These are phyloP conservation scores for Haplosporangium gracile DNA, from an alignment of 192 early-diverging fungal species.

Conservation along the genomic window DNA sequence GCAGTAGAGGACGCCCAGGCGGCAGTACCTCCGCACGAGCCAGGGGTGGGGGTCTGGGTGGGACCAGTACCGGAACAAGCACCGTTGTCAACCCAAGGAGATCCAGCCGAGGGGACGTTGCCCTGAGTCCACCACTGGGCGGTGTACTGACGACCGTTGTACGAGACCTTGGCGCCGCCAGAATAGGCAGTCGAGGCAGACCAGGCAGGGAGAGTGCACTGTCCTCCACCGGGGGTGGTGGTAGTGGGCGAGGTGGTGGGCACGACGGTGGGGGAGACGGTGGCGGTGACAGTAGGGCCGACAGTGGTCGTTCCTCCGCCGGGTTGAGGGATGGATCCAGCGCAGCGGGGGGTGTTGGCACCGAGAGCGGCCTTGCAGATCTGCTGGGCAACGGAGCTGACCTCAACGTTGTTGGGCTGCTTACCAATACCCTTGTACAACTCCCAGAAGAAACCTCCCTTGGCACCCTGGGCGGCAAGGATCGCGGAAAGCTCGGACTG, in stretches of 20 bases:
- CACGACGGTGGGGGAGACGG: neutral
- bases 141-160: constrained; percentile 61
- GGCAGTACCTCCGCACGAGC: constrained; percentile 35
- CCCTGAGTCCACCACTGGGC: constrained; percentile 58
- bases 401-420: constrained; percentile 28
- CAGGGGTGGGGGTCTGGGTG: constrained; percentile 15
- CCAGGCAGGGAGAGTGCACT: constrained; percentile 58
- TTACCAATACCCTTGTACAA: constrained; percentile 39
- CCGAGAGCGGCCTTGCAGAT: constrained; percentile 54
- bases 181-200: constrained; percentile 42
- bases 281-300: neutral
- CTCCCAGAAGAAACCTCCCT: constrained; percentile 57
- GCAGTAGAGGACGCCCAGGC: constrained; percentile 41
- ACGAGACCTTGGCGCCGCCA: constrained; percentile 56
- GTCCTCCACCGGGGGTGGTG: constrained; percentile 21
- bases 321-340: constrained; percentile 40
- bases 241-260: constrained; percentile 10
- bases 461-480: constrained; percentile 23
- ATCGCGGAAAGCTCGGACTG: constrained; percentile 45
- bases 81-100: constrained; percentile 59
- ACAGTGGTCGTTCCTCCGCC: constrained; percentile 3
- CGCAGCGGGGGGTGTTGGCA: constrained; percentile 42
- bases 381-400: constrained; percentile 36
- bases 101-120: constrained; percentile 37
- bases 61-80: constrained; percentile 36